These are phyloP conservation scores for Botryobasidium botryosum DNA, from an alignment of 768 basidiomycete genomes.

Conservation along the genomic window DNA sequence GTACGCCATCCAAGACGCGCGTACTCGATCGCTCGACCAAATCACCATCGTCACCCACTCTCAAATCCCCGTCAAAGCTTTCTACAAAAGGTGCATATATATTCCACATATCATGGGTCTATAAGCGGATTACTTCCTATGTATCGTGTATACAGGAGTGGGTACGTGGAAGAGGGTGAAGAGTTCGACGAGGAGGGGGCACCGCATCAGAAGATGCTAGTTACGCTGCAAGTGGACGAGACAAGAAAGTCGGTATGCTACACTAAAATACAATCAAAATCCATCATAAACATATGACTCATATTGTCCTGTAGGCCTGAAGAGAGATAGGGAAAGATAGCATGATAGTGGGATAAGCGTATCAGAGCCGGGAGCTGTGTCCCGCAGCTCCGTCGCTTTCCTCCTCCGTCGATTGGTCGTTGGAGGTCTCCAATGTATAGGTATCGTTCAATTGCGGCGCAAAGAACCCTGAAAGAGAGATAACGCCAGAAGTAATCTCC, in stretches of 20 bases:
- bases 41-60: conserved; percentile 43
- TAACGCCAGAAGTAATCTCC: conserved; percentile 26
- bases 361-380: too few species aligned
- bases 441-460: too few species aligned
- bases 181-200: conserved; percentile 72
- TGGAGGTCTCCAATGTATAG: too few species aligned
- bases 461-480: too few species aligned
- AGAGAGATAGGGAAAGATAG: too few species aligned
- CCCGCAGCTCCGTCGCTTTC: too few species aligned
- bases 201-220: conserved; percentile 72
- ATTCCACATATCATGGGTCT: neutral
- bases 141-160: conserved; percentile 9
- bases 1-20: conserved; percentile 36
- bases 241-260: neutral
- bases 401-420: too few species aligned
- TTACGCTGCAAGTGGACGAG: neutral
- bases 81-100: conserved; percentile 57
- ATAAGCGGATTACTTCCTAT: conserved; percentile 19
- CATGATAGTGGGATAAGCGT: too few species aligned
- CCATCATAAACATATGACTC: neutral
- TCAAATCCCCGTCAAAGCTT: conserved; percentile 50
- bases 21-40: too few species aligned
- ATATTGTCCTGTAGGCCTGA: too few species aligned
- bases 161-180: conserved; percentile 27
- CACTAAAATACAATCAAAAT: neutral